Evolutionary conservation across 2,329 filamentous ascomycete species (phyloP).

Genomic region (Cercospora zeae-maydis): DNA sequence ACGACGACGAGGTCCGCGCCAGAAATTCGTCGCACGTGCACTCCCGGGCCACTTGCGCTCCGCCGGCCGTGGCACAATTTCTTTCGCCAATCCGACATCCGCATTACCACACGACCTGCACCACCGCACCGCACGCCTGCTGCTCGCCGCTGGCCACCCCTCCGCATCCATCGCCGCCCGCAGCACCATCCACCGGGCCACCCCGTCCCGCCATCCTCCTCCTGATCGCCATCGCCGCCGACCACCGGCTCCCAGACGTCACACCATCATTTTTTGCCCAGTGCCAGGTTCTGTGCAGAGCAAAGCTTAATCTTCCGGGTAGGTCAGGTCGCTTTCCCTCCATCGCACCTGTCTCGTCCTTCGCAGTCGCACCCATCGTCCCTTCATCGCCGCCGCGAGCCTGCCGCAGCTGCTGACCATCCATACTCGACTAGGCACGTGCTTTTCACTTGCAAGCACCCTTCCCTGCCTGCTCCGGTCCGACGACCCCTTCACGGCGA

Average conservation of each 20-base stretch:
- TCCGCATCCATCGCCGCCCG: neutral
- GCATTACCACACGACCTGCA: neutral
- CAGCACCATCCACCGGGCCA: neutral
- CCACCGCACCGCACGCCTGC: neutral
- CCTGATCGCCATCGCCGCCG: neutral
- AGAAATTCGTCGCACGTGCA: neutral
- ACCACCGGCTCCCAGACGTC: neutral
- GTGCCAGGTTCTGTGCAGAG: constrained; percentile 4
- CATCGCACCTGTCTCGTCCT: neutral
- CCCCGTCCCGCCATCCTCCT: neutral
- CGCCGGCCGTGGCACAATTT: constrained; percentile 3
- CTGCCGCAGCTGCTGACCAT: neutral
- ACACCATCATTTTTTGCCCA: constrained; percentile 10
- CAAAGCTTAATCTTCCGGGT: constrained; percentile 8
- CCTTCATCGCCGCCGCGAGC: neutral
- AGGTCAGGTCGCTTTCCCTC: constrained; percentile 2
- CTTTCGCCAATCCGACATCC: neutral
- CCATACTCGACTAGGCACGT: neutral
- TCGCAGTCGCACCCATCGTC: neutral
- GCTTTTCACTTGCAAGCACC: neutral
- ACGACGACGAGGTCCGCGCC: neutral
- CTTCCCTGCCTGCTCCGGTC: neutral
- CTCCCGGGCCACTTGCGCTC: constrained; percentile 1
- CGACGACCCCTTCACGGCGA: constrained; percentile 4
- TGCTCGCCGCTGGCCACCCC: neutral